A percentile compares a stretch with the other conserved stretches of the same genome.
These are phyloP conservation scores for Hericium alpestre DNA, from an alignment of 768 basidiomycete species.

Conservation along the genomic window DNA sequence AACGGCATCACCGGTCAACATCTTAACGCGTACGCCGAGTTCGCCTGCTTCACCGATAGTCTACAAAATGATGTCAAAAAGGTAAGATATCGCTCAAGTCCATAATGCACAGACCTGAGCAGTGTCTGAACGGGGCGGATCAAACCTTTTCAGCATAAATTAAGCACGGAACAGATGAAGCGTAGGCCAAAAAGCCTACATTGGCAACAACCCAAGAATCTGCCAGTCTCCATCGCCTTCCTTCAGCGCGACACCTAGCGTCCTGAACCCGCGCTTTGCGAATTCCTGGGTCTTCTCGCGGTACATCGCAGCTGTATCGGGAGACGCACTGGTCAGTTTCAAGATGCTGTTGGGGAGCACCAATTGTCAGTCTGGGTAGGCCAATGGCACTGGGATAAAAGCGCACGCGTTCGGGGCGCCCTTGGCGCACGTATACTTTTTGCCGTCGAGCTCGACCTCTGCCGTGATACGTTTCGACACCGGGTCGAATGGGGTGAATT, in stretches of 20 bases:
- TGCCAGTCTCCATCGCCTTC: slow-evolving; percentile 33
- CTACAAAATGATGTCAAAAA: slow-evolving; percentile 6
- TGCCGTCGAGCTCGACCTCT: slow-evolving; percentile 34
- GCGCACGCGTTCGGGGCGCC: slow-evolving; percentile 34
- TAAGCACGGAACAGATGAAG: background rate
- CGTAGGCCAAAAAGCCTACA: slow-evolving; percentile 5
- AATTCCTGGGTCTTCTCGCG: slow-evolving; percentile 26
- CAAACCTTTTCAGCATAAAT: slow-evolving; percentile 27
- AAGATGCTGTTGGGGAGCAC: slow-evolving; percentile 24
- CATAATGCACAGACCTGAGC: slow-evolving; percentile 19
- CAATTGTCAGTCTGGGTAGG: background rate
- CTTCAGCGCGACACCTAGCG: slow-evolving; percentile 33
- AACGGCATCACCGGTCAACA: slow-evolving; percentile 42
- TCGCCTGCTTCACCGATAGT: slow-evolving; percentile 33
- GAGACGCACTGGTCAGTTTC: slow-evolving; percentile 26
- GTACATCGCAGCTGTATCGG: slow-evolving; percentile 24
- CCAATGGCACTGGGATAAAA: background rate
- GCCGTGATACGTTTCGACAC: slow-evolving; percentile 42
- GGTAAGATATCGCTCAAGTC: background rate
- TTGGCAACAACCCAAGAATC: slow-evolving; percentile 28
- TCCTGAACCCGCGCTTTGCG: slow-evolving; percentile 34
- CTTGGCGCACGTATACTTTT: slow-evolving; percentile 31
- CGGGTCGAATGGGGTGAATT: slow-evolving; percentile 39
- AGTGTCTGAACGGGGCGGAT: slow-evolving; percentile 36
- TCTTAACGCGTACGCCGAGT: slow-evolving; percentile 37